Evolutionary conservation across 768 basidiomycete genomes (phyloP), one percentile per base, ranked within the genome.

Genomic region (Lentinus brumalis): DNA sequence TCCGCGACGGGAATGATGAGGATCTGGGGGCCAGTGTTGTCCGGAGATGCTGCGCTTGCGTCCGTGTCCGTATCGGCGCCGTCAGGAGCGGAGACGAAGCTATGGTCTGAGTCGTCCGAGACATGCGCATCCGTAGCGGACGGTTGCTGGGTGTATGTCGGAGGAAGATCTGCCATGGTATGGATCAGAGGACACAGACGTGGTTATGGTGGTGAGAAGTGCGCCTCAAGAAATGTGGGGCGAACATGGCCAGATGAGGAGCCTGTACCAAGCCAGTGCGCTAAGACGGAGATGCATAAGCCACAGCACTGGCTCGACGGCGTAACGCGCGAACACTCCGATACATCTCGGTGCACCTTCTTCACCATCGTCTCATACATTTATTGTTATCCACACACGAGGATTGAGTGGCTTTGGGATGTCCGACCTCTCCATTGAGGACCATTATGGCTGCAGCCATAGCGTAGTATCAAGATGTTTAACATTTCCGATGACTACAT

Each of bases 1-100:
- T 89, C 83, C 51, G 82, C 77, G 14, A 85, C 80, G 0, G 94
- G 93, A 12, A 87, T 78, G 61, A 96, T 87, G 62, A 93, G 78
- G 50, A 94, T 80, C 75, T 94, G 89, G 16, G 86, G 84, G 49
- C 72, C 70, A 7, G 35, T 5, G 11, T 38, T 16, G 26, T 40
- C 31, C n/a, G 54, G 47, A 31, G 21, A 9, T 6, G 50, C 41
- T 16, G 38, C 21, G 50, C 29, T 21, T 84, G 82, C 47, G 61
- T 63, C n/a, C 41, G 18, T 35, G 35, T 51, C 31, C 15, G 16
- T 40, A 14, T 29, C 44, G 39, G 42, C 32, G 50, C 26, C 57
- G 44, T 64, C 60, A 30, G 56, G 56, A 11, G 62, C 62, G 18
- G 62, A 63, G 57, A 63, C 62, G 49, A 59, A 63, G 54, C 62